Evolutionary conservation across 1,284 basidiomycete species (phyloP).

Genomic region (Naganishia sp.): DNA sequence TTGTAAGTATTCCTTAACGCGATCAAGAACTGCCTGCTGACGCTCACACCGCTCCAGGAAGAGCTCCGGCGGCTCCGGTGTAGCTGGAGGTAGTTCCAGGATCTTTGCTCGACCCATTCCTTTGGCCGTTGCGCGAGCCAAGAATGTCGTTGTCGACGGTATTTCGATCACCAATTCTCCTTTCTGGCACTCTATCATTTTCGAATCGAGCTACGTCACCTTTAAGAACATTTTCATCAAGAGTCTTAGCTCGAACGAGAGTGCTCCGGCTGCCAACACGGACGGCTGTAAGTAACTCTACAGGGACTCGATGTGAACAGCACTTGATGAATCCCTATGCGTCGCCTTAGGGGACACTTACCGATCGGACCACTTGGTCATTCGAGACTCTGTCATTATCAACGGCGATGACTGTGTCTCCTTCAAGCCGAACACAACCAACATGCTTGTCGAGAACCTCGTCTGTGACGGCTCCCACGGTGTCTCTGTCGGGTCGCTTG

Average conservation of each 20-base stretch:
- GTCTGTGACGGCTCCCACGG: conserved; percentile 61
- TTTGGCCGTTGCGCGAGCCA: conserved; percentile 63
- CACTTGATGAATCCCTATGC: too few species aligned
- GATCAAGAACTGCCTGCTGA: neutral
- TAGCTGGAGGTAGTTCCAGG: conserved; percentile 56
- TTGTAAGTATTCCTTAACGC: neutral
- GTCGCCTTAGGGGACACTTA: conserved; percentile 60
- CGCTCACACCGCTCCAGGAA: conserved; percentile 34
- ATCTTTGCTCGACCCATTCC: conserved; percentile 64
- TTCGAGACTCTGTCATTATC: conserved; percentile 44
- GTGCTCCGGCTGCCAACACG: conserved; percentile 55
- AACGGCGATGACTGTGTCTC: conserved; percentile 64
- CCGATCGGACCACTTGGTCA: conserved; percentile 48
- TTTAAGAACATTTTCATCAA: conserved; percentile 40
- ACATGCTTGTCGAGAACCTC: conserved; percentile 63
- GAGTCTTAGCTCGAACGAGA: conserved; percentile 38
- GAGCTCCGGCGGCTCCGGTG: conserved; percentile 40
- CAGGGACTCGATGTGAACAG: too few species aligned
- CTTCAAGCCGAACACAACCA: conserved; percentile 68
- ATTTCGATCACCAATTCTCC: conserved; percentile 44
- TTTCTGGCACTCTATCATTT: conserved; percentile 42
- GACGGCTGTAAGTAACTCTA: conserved; percentile 63
- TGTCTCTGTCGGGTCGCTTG: conserved; percentile 64
- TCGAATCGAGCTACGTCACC: conserved; percentile 38
- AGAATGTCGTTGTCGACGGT: conserved; percentile 60